Conservation (phyloP, 306 rosid species). For the Dryas octopetala region DNA sequence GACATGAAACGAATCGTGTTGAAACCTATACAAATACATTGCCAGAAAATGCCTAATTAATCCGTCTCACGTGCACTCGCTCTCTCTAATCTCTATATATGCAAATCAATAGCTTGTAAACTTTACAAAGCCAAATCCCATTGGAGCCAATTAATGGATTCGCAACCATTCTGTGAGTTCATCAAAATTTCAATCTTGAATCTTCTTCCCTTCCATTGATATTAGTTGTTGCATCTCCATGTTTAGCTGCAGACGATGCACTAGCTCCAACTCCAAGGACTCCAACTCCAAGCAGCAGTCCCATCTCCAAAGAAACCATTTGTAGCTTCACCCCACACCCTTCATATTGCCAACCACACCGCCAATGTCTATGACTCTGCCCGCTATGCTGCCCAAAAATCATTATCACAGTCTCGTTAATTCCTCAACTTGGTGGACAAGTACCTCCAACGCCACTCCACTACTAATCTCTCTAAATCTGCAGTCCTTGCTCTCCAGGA, state of each 20-base stretch:
- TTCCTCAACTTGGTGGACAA: slow-evolving; percentile 39
- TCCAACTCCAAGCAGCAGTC: neutral
- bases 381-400: slow-evolving; percentile 40
- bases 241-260: slow-evolving; percentile 12
- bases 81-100: neutral
- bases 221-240: slow-evolving; percentile 12
- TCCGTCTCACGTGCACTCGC: neutral
- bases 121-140: neutral
- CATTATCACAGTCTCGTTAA: slow-evolving; percentile 45
- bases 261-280: neutral
- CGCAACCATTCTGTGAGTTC: neutral
- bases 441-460: slow-evolving; percentile 35
- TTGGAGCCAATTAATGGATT: slow-evolving; percentile 7
- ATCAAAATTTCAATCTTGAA: neutral
- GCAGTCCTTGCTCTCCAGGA: slow-evolving; percentile 55
- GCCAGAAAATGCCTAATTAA: neutral
- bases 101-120: neutral
- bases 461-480: slow-evolving; percentile 28
- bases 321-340: slow-evolving; percentile 66
- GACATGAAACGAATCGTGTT: neutral
- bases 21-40: neutral
- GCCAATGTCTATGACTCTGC: slow-evolving; percentile 53
- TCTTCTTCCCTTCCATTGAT: slow-evolving; percentile 3
- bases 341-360: slow-evolving; percentile 52
- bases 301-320: slow-evolving; percentile 31